Evolutionary conservation across 2,329 filamentous ascomycete species (phyloP).

Genomic region (Hysterium pulicare): DNA sequence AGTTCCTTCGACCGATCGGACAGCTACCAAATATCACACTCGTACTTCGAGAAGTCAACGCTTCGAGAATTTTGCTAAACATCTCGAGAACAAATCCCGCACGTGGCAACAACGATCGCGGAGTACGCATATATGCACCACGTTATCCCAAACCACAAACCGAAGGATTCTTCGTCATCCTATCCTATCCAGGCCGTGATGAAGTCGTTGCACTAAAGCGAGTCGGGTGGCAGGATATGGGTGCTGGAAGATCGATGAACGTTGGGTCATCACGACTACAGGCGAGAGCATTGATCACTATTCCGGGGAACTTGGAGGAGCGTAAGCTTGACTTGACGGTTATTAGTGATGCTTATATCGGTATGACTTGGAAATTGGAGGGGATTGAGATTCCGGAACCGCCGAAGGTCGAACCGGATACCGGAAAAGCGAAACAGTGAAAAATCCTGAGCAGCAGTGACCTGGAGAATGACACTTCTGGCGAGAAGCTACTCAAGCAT

Average conservation of each 20-base stretch:
- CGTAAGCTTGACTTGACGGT: conserved; percentile 71
- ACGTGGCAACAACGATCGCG: conserved; percentile 52
- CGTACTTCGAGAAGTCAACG: conserved; percentile 58
- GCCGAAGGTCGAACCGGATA: conserved; percentile 21
- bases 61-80: conserved; percentile 60
- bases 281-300: conserved; percentile 57
- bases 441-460: too few species aligned
- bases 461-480: too few species aligned
- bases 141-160: conserved; percentile 91
- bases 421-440: not conserved
- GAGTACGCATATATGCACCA: conserved; percentile 79
- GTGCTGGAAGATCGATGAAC: conserved; percentile 4
- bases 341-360: conserved; percentile 83
- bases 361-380: conserved; percentile 61
- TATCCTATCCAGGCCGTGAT: conserved; percentile 64
- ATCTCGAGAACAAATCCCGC: conserved; percentile 64
- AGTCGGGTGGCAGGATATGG: conserved; percentile 63
- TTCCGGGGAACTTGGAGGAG: conserved; percentile 53
- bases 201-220: conserved; percentile 86
- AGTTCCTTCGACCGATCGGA: conserved; percentile 59
- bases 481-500: too few species aligned
- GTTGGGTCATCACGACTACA: conserved; percentile 41
- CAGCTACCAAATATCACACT: conserved; percentile 69
- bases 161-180: conserved; percentile 86
- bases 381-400: conserved; percentile 50